These are phyloP conservation scores for Withania somnifera DNA, from an alignment of 305 asterid species.

Conservation along the genomic window DNA sequence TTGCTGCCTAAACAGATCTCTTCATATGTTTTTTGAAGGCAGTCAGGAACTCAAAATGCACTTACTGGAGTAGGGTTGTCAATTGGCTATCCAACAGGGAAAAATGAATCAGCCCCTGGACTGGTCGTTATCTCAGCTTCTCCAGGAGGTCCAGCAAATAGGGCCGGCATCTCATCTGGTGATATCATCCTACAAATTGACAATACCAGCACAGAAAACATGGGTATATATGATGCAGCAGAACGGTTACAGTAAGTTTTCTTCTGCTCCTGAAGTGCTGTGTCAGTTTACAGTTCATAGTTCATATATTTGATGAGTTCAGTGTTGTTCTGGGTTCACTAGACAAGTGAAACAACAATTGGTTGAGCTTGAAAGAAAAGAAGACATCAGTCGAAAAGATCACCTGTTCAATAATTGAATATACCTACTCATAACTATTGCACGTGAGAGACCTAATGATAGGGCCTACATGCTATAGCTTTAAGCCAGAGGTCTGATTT, in stretches of 20 bases:
- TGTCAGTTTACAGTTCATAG: not conserved
- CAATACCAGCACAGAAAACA: slow-evolving; percentile 58
- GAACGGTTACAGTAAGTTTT: slow-evolving; percentile 80
- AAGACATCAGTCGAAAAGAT: not conserved
- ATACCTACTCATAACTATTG: not conserved
- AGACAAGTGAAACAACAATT: not conserved
- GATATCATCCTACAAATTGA: slow-evolving; percentile 77
- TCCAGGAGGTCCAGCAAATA: slow-evolving; percentile 88
- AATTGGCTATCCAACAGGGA: slow-evolving; percentile 72
- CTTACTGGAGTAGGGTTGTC: slow-evolving; percentile 94
- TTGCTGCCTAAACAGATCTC: slow-evolving; percentile 15
- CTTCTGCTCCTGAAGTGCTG: not conserved
- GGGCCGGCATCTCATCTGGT: slow-evolving; percentile 80
- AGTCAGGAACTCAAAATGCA: slow-evolving; percentile 85
- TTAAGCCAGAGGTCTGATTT: not conserved
- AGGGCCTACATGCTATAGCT: not conserved
- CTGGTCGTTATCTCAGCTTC: slow-evolving; percentile 82
- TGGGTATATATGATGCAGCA: slow-evolving; percentile 93
- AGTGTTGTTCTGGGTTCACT: not conserved
- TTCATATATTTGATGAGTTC: not conserved
- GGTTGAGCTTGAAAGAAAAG: not conserved
- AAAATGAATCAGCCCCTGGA: slow-evolving; percentile 53
- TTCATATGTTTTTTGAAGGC: slow-evolving; percentile 64
- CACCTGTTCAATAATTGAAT: not conserved
- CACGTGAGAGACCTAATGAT: not conserved